A percentile compares a stretch with the other conserved stretches of the same genome.
These are phyloP conservation scores for Ganoderma multipileum DNA, from an alignment of 1,284 basidiomycete species.

Conservation along the genomic window DNA sequence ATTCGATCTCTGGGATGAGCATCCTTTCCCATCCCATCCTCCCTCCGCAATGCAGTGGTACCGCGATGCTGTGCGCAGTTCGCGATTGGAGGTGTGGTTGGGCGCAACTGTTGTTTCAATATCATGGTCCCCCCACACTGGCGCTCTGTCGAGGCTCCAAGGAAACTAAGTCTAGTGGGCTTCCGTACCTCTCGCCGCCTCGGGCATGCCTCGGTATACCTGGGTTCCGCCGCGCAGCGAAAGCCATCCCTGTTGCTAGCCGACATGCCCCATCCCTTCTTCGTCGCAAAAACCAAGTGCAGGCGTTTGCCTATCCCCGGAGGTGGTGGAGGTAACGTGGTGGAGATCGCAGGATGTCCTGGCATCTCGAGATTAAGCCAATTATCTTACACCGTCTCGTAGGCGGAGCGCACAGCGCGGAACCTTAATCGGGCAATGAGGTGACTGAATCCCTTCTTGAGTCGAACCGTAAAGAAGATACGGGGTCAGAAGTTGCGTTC, in stretches of 20 bases:
- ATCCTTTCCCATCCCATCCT: not conserved
- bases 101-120: not conserved
- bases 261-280: not conserved
- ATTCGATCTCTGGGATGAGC: not conserved
- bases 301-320: not conserved
- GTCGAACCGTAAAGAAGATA: not conserved
- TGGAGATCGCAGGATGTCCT: not conserved
- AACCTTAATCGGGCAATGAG: not conserved
- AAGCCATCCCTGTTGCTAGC: not conserved
- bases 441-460: not conserved
- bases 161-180: not conserved
- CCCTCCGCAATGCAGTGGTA: not conserved
- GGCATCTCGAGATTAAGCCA: not conserved
- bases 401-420: not conserved
- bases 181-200: not conserved
- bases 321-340: not conserved
- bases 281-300: not conserved
- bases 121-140: not conserved
- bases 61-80: not conserved
- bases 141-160: not conserved
- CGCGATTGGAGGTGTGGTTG: not conserved
- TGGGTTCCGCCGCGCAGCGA: not conserved
- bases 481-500: not conserved
- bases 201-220: not conserved
- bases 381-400: not conserved